Percentiles rank a stretch among this genome's conserved stretches.
phyloP scores from a whole-genome alignment of 108 stramenopile species.

The Pelagomonas calceolata region DNA sequence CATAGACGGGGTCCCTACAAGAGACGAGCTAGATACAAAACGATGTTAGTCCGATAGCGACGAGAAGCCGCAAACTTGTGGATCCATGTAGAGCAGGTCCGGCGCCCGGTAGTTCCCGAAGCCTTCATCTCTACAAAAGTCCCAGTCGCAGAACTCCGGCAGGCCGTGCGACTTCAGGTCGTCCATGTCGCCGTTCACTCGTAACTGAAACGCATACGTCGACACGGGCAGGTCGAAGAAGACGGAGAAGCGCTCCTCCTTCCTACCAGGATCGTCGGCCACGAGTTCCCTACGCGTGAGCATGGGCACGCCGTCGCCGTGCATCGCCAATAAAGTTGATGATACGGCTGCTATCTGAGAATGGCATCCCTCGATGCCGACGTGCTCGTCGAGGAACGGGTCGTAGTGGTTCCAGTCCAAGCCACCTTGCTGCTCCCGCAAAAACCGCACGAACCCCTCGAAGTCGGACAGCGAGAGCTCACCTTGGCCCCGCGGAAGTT shows the following conservation, averaged over 20 bases:
- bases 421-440: background rate
- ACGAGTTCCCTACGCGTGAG: background rate
- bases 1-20: no score
- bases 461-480: background rate
- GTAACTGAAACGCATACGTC: background rate
- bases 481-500: no score
- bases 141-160: background rate
- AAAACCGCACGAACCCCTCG: background rate
- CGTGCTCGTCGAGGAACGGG: background rate
- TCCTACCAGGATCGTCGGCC: background rate
- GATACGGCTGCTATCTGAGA: no score
- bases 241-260: background rate
- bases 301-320: background rate
- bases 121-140: background rate
- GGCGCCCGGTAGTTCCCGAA: background rate
- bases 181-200: no score
- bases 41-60: background rate
- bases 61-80: background rate
- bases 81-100: background rate
- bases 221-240: background rate
- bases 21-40: no score
- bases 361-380: no score
- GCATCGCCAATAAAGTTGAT: background rate
- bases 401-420: background rate
- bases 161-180: background rate